Evolutionary conservation across 164 flowering plant genomes (phyloP), one percentile per base, ranked within the genome.

Genomic region (Macadamia tetraphylla): DNA sequence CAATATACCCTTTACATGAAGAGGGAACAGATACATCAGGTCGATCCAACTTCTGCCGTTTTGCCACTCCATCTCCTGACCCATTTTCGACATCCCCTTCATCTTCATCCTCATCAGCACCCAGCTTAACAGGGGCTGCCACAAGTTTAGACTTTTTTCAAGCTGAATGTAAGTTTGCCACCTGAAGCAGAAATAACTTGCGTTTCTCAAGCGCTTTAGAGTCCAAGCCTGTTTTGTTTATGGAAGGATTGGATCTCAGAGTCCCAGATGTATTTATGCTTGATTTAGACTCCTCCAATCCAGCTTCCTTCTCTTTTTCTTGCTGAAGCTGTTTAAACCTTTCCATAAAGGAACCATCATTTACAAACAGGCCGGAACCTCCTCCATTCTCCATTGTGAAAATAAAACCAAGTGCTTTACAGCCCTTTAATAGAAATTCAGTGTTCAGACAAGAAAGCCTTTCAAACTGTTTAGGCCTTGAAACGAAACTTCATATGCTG

Each of bases 311-410:
- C 35, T 73, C 77, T 65, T 53, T 75, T 68, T 81, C 88, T 79
- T 88, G 82, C 70, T 93, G 96, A 77, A 93, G 87, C 60, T 88
- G 94, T 79, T 86, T 93, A 78, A 91, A 93, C 79, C 80, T 89
- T 84, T 91, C 96, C 98, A 93, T 86, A 75, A 91, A 93, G 1
- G 98, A 93, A 49, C 98, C 97, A 79, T 93, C 98, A 84, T 91
- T 91, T 51, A 82, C 92, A 80, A 91, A 93, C 29, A 93, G 79
- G 64, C 79, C 69, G 76, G 93, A 64, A 58, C 78, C 83, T 60
- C 23, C 71, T 71, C 76, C 70, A 77, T 89, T 88, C 64, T 86
- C 92, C 97, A 91, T 90, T 63, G 73, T 63, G 51, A 64, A 75
- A 60, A 61, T 23, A 58, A 63, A 67, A 55, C 67, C 59, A 68